phyloP scores from a whole-genome alignment of 352 stramenopile genomes.

The Albugo candida region DNA sequence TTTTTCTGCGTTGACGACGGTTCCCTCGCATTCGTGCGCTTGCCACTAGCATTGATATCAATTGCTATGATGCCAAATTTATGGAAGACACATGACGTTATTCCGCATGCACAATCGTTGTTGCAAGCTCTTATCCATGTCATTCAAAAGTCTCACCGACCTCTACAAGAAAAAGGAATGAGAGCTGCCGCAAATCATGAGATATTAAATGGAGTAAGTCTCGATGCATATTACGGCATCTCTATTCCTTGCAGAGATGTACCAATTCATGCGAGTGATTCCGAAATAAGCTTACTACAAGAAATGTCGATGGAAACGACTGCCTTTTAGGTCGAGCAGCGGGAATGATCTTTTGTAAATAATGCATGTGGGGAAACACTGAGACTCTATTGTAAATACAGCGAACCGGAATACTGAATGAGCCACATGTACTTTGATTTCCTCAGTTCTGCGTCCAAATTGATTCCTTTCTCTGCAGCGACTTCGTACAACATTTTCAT shows the following conservation, averaged over 20 bases:
- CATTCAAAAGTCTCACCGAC: slow-evolving; percentile 44
- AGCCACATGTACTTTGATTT: slow-evolving; percentile 67
- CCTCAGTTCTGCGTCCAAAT: slow-evolving; percentile 74
- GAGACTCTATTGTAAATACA: slow-evolving; percentile 67
- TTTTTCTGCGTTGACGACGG: slow-evolving; percentile 37
- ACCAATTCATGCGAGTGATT: slow-evolving; percentile 42
- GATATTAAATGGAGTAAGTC: slow-evolving; percentile 69
- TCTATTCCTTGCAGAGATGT: slow-evolving; percentile 78
- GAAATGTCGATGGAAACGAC: slow-evolving; percentile 80
- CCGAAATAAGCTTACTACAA: slow-evolving; percentile 57
- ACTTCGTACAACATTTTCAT: slow-evolving; percentile 74
- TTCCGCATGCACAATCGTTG: slow-evolving; percentile 36
- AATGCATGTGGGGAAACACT: slow-evolving; percentile 75
- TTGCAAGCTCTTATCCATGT: slow-evolving; percentile 66
- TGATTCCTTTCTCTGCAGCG: slow-evolving; percentile 63
- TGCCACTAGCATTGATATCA: slow-evolving; percentile 58
- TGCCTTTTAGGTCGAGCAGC: slow-evolving; percentile 73
- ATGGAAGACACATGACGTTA: slow-evolving; percentile 61
- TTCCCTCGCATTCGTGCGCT: slow-evolving; percentile 54
- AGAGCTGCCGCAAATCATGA: slow-evolving; percentile 66
- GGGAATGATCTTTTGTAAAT: slow-evolving; percentile 60
- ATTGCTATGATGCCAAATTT: slow-evolving; percentile 74
- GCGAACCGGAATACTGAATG: slow-evolving; percentile 41
- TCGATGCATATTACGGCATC: slow-evolving; percentile 65
- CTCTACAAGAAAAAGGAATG: slow-evolving; percentile 77